Percentiles rank a stretch among this genome's conserved stretches.
These are phyloP conservation scores for Sugiyamaella mastotermitis DNA, from an alignment of 805 yeast species.

Conservation along the genomic window DNA sequence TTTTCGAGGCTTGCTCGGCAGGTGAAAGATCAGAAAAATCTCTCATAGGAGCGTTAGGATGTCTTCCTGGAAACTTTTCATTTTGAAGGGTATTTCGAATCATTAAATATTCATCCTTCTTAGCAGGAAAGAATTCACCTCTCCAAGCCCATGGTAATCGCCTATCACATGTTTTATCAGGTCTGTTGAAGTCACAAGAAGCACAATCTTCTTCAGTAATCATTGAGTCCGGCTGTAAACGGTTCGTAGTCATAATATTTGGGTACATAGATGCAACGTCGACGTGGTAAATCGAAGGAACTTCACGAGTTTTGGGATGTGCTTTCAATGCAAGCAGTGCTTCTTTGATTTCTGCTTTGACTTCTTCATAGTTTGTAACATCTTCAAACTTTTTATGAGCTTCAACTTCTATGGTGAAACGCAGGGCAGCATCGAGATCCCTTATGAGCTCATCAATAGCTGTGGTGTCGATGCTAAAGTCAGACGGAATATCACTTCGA, in stretches of 20 bases:
- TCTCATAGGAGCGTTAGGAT: slow-evolving; percentile 16
- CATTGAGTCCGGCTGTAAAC: slow-evolving; percentile 97
- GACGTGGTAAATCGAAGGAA: slow-evolving; percentile 89
- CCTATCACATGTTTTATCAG: slow-evolving; percentile 90
- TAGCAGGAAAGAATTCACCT: slow-evolving; percentile 91
- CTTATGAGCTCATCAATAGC: slow-evolving; percentile 73
- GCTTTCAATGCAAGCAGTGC: slow-evolving; percentile 53
- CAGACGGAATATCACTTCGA: slow-evolving; percentile 73
- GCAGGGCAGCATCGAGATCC: slow-evolving; percentile 70
- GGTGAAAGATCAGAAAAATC: slow-evolving; percentile 63
- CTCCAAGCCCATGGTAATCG: slow-evolving; percentile 96
- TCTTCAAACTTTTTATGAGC: slow-evolving; percentile 66
- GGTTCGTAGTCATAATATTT: slow-evolving; percentile 94
- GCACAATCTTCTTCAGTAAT: slow-evolving; percentile 94
- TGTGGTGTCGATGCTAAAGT: slow-evolving; percentile 72
- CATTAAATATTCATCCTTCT: slow-evolving; percentile 86
- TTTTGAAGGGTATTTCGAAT: slow-evolving; percentile 74
- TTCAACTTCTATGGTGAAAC: slow-evolving; percentile 81
- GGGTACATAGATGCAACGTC: slow-evolving; percentile 99
- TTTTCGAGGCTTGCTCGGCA: slow-evolving; percentile 66
- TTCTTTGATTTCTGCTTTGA: slow-evolving; percentile 50
- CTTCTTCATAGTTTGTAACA: slow-evolving; percentile 73
- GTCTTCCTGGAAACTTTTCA: slow-evolving; percentile 66
- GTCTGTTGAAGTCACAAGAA: slow-evolving; percentile 92
- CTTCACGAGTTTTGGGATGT: slow-evolving; percentile 62